Evolutionary conservation across 2,329 filamentous ascomycete genomes (phyloP).

Genomic region (Blumeriella jaapii): DNA sequence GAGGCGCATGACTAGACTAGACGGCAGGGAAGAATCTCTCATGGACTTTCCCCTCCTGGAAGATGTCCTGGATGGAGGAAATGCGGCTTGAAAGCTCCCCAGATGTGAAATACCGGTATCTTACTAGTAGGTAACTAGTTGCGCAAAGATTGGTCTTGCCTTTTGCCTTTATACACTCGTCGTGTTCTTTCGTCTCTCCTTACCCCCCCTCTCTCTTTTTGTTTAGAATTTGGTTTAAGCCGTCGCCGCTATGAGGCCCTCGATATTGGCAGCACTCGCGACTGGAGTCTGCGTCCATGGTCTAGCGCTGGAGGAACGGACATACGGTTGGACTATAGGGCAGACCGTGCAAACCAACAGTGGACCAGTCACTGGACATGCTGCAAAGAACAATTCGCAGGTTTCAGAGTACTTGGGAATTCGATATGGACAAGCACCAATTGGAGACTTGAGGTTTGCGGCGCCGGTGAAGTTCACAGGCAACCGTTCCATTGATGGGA

Average conservation of each 20-base stretch:
- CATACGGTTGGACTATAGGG: constrained; percentile 19
- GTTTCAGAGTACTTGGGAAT: constrained; percentile 7
- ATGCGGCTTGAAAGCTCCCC: too few species aligned
- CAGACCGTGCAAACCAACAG: constrained; percentile 21
- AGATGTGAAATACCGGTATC: too few species aligned
- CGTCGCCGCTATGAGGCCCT: neutral
- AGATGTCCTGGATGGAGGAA: too few species aligned
- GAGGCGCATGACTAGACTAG: too few species aligned
- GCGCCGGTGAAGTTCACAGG: constrained; percentile 5
- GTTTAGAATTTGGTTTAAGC: too few species aligned
- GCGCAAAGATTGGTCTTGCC: too few species aligned
- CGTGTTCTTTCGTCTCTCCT: too few species aligned
- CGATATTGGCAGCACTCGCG: neutral
- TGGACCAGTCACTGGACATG: constrained; percentile 4
- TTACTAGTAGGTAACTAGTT: too few species aligned
- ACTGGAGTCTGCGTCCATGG: neutral
- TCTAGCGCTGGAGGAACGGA: neutral
- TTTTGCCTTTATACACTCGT: too few species aligned
- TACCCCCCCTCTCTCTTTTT: too few species aligned
- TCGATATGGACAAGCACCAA: constrained; percentile 3
- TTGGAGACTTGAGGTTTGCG: constrained; percentile 4
- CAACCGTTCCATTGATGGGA: constrained; percentile 7
- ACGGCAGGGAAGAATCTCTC: too few species aligned
- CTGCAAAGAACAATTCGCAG: neutral
- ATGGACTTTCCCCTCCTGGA: too few species aligned